These are phyloP conservation scores for Daldinia vernicosa DNA, from an alignment of 495 filamentous ascomycete species.

Conservation along the genomic window DNA sequence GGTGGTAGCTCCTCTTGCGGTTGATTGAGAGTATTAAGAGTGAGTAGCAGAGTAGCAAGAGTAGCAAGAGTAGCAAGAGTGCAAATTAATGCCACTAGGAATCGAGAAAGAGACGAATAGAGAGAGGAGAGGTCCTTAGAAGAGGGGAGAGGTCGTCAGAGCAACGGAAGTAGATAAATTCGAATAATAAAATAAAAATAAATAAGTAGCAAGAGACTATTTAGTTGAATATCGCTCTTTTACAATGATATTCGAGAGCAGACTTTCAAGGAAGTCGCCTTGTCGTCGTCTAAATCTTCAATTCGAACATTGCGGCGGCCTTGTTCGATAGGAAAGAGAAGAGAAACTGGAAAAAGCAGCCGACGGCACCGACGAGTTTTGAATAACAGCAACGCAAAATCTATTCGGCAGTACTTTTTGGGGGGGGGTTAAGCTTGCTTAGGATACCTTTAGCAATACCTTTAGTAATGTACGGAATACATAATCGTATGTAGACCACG, in stretches of 20 bases:
- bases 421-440: conserved; percentile 8
- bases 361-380: conserved; percentile 56
- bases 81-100: conserved; percentile 60
- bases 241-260: conserved; percentile 48
- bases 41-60: too few relatives aligned
- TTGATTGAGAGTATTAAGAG: too few relatives aligned
- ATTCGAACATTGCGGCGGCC: conserved; percentile 57
- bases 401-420: conserved; percentile 18
- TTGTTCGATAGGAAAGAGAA: conserved; percentile 55
- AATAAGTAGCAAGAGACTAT: conserved; percentile 14
- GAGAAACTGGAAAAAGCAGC: conserved; percentile 44
- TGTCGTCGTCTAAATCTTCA: conserved; percentile 54
- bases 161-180: conserved; percentile 1
- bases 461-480: too few relatives aligned
- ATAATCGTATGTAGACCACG: too few relatives aligned
- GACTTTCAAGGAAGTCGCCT: conserved; percentile 58
- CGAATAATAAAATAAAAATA: conserved; percentile 13
- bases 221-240: conserved; percentile 25
- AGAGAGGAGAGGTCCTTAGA: conserved; percentile 24
- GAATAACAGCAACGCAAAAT: conserved; percentile 42
- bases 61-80: conserved; percentile 54
- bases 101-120: conserved; percentile 41
- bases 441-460: too few relatives aligned
- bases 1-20: too few relatives aligned
- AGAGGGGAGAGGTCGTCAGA: conserved; percentile 21